phyloP scores from a whole-genome alignment of 441 rosid species.

The Pelargonium cotyledonis region DNA sequence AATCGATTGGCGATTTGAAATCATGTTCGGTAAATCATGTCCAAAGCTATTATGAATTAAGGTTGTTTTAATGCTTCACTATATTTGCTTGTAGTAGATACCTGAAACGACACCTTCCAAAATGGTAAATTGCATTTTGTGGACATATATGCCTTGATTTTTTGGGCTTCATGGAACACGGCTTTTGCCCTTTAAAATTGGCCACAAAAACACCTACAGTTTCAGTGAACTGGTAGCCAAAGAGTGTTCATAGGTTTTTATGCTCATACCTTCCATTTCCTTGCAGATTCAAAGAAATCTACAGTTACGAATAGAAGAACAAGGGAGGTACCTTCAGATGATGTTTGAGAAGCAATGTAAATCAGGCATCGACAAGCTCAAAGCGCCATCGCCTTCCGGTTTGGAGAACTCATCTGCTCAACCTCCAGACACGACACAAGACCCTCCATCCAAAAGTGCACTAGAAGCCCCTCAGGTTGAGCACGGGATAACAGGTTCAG shows the following conservation, averaged over 20 bases:
- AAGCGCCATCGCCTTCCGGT: constrained; percentile 45
- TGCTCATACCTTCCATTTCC: constrained; percentile 5
- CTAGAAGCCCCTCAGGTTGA: constrained; percentile 31
- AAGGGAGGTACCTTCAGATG: constrained; percentile 86
- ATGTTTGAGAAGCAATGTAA: constrained; percentile 88
- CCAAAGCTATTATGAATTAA: neutral
- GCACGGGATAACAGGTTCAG: constrained; percentile 13
- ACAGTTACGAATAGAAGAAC: constrained; percentile 90
- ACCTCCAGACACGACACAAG: constrained; percentile 28
- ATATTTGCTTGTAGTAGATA: too few species aligned
- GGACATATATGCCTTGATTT: too few species aligned
- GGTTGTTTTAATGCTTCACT: neutral
- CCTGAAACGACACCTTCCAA: too few species aligned
- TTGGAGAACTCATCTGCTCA: constrained; percentile 32
- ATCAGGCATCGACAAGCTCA: constrained; percentile 49
- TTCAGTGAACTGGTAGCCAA: too few species aligned
- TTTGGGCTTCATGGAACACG: too few species aligned
- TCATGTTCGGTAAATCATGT: neutral
- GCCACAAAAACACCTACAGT: too few species aligned
- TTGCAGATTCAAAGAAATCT: constrained; percentile 85
- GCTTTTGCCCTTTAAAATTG: too few species aligned
- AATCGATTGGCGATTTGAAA: constrained; percentile 4
- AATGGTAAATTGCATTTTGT: too few species aligned
- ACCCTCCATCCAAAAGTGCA: constrained; percentile 28
- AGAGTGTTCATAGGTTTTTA: too few species aligned